Conservation (phyloP, 2,329 filamentous ascomycete species). For the Colletotrichum orchidophilum region DNA sequence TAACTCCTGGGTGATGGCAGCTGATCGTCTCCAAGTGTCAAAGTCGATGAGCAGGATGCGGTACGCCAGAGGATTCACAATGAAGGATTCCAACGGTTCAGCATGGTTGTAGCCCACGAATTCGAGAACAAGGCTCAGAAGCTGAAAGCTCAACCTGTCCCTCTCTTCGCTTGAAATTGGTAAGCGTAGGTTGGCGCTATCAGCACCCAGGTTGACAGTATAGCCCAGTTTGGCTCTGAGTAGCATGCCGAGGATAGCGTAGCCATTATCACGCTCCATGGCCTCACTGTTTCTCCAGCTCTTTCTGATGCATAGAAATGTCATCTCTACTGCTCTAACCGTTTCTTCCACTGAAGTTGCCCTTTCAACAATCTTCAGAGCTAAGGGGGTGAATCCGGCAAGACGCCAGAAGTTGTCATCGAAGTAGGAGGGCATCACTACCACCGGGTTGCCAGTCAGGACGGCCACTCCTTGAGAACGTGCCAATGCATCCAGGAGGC, state of each 20-base stretch:
- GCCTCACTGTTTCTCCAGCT: conserved; percentile 99
- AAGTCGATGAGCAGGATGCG: conserved; percentile 91
- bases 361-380: conserved; percentile 84
- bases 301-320: conserved; percentile 85
- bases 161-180: conserved; percentile 61
- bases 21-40: conserved; percentile 89
- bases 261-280: conserved; percentile 96
- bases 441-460: conserved; percentile 83
- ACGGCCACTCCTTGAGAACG: conserved; percentile 83
- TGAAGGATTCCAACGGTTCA: conserved; percentile 87
- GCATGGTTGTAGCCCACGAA: conserved; percentile 90
- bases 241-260: conserved; percentile 85
- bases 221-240: conserved; percentile 83
- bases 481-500: conserved; percentile 87
- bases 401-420: conserved; percentile 94
- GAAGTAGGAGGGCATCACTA: conserved; percentile 82
- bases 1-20: conserved; percentile 79
- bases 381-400: conserved; percentile 88
- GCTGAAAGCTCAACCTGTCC: conserved; percentile 65
- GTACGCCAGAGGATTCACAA: conserved; percentile 95
- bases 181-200: conserved; percentile 47
- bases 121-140: conserved; percentile 80
- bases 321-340: conserved; percentile 80
- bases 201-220: conserved; percentile 42
- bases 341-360: conserved; percentile 76